These are phyloP conservation scores for Solanum sejunctum DNA, from an alignment of 257 asterid genomes.

Conservation along the genomic window DNA sequence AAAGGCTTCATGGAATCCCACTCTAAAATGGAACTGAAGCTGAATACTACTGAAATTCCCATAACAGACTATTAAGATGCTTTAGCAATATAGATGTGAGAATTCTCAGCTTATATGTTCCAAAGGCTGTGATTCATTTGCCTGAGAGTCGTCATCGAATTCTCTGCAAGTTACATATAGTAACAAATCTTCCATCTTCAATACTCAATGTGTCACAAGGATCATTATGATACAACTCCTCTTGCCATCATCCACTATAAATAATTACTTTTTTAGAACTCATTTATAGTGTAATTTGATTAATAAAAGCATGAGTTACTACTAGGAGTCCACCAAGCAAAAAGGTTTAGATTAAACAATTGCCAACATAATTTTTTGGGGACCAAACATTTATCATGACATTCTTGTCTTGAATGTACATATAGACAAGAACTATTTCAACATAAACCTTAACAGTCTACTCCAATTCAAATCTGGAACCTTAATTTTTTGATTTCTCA, in stretches of 20 bases:
- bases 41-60: neutral
- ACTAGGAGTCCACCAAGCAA: neutral
- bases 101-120: neutral
- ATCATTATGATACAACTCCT: neutral
- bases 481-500: neutral
- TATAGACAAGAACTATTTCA: neutral
- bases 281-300: neutral
- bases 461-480: neutral
- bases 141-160: neutral
- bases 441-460: neutral
- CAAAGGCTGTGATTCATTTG: neutral
- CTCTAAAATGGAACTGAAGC: neutral
- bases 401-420: neutral
- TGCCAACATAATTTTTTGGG: neutral
- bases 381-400: neutral
- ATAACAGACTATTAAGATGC: neutral
- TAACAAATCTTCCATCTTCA: neutral
- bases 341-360: neutral
- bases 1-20: neutral
- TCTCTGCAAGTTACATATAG: neutral
- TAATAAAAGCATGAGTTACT: neutral
- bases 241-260: neutral
- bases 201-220: neutral
- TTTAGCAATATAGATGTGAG: neutral
- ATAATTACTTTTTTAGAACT: neutral